phyloP scores from a whole-genome alignment of 331 rosid genomes.

The Malus hybrid region DNA sequence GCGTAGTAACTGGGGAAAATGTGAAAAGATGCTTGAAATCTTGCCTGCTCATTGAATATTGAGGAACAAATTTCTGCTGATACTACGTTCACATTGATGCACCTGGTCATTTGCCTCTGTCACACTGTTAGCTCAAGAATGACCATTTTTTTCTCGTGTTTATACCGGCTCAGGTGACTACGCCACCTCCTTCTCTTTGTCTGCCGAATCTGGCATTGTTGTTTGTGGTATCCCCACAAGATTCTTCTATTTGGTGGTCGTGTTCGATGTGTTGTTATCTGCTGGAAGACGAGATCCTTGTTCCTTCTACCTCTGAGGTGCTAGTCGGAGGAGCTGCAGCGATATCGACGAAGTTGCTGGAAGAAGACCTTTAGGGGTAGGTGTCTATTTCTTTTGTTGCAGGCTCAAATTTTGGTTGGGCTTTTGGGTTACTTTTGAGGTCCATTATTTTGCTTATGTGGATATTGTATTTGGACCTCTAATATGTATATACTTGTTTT shows the following conservation, averaged over 20 bases:
- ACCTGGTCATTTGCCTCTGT: neutral
- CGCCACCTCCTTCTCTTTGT: neutral
- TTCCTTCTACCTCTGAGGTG: neutral
- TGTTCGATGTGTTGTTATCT: neutral
- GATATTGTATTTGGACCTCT: too few relatives aligned
- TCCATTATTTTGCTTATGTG: too few relatives aligned
- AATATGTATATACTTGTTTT: too few relatives aligned
- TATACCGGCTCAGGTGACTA: neutral
- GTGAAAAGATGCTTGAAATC: neutral
- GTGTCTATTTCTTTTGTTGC: too few relatives aligned
- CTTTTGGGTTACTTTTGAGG: too few relatives aligned
- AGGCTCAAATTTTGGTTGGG: too few relatives aligned
- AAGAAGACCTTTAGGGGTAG: too few relatives aligned
- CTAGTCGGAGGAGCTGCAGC: too few relatives aligned
- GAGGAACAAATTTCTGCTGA: neutral
- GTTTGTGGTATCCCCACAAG: neutral
- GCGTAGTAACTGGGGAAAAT: neutral
- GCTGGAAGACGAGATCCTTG: too few relatives aligned
- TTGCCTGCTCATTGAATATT: neutral
- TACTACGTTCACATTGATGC: neutral
- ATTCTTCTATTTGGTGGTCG: neutral
- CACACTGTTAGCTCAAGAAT: neutral
- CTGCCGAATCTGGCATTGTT: fast-evolving
- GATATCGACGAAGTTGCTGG: too few relatives aligned
- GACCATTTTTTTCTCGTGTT: too few relatives aligned